Conservation (phyloP, 2,329 filamentous ascomycete species). For the Cadophora sp. region DNA sequence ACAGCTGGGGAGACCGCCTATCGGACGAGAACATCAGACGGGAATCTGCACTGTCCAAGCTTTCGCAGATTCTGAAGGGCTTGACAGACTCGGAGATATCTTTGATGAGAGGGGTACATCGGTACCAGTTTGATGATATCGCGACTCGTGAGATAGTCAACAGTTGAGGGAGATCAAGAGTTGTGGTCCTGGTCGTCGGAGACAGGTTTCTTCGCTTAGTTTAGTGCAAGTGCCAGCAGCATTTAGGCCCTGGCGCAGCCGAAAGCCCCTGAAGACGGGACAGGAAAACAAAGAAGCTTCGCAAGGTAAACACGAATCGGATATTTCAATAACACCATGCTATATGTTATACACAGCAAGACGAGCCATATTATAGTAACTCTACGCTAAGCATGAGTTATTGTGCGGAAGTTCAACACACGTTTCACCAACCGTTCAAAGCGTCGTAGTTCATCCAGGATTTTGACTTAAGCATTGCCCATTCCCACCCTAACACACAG, state of each 20-base stretch:
- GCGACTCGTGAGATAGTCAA: background rate
- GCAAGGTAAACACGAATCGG: background rate
- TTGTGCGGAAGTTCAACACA: constrained; percentile 21
- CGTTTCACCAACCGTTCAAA: constrained; percentile 24
- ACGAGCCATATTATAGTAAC: constrained; percentile 2
- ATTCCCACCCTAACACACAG: background rate
- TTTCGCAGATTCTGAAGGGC: background rate
- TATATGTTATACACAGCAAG: constrained; percentile 17
- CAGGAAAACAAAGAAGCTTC: background rate
- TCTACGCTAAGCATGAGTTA: constrained; percentile 23
- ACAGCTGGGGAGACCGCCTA: constrained; percentile 9
- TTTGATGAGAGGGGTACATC: constrained; percentile 7
- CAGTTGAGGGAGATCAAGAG: background rate
- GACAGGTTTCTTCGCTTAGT: constrained; percentile 1
- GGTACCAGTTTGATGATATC: constrained; percentile 2
- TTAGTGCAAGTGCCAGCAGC: background rate
- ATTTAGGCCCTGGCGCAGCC: background rate
- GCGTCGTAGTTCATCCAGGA: constrained; percentile 6
- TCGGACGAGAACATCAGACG: constrained; percentile 16
- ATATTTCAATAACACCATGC: constrained; percentile 19
- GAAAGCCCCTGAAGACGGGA: background rate
- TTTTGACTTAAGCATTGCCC: constrained; percentile 1
- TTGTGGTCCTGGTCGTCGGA: background rate
- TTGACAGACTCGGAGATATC: background rate
- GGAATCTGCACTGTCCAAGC: constrained; percentile 6